Evolutionary conservation across 2,329 filamentous ascomycete genomes (phyloP).

Genomic region (Dichotomopilus funicola): DNA sequence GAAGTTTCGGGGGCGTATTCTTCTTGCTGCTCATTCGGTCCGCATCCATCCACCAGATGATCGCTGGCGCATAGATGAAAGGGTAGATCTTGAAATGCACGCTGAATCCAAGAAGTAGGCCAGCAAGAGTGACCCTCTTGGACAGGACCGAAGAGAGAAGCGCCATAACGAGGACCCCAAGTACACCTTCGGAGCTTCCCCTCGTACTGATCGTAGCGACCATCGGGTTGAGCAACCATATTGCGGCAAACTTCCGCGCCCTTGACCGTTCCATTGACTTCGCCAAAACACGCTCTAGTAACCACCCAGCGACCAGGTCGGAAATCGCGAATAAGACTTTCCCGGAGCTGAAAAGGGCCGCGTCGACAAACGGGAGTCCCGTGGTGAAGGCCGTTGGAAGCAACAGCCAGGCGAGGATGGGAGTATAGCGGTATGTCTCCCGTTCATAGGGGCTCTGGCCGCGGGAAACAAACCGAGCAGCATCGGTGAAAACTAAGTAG

Average conservation of each 20-base stretch:
- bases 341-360: slow-evolving; percentile 69
- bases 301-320: slow-evolving; percentile 77
- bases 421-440: slow-evolving; percentile 96
- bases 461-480: slow-evolving; percentile 66
- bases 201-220: slow-evolving; percentile 93
- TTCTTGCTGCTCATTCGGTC: slow-evolving; percentile 34
- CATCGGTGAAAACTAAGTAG: slow-evolving; percentile 97
- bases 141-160: slow-evolving; percentile 75
- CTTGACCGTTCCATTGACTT: slow-evolving; percentile 41
- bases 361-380: slow-evolving; percentile 26
- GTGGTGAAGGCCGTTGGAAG: slow-evolving; percentile 61
- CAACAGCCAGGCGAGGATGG: slow-evolving; percentile 84
- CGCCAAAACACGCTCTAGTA: slow-evolving; percentile 49
- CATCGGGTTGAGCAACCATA: slow-evolving; percentile 97
- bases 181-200: slow-evolving; percentile 84
- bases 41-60: slow-evolving; percentile 72
- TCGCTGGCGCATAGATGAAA: slow-evolving; percentile 83
- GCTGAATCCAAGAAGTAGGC: slow-evolving; percentile 67
- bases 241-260: slow-evolving; percentile 70
- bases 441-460: slow-evolving; percentile 73
- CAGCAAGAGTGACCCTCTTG: slow-evolving; percentile 58
- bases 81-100: slow-evolving; percentile 99
- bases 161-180: slow-evolving; percentile 77
- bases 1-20: not conserved
- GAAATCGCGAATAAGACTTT: slow-evolving; percentile 80